These are phyloP conservation scores for Withania somnifera DNA, from an alignment of 305 asterid genomes.

Conservation along the genomic window DNA sequence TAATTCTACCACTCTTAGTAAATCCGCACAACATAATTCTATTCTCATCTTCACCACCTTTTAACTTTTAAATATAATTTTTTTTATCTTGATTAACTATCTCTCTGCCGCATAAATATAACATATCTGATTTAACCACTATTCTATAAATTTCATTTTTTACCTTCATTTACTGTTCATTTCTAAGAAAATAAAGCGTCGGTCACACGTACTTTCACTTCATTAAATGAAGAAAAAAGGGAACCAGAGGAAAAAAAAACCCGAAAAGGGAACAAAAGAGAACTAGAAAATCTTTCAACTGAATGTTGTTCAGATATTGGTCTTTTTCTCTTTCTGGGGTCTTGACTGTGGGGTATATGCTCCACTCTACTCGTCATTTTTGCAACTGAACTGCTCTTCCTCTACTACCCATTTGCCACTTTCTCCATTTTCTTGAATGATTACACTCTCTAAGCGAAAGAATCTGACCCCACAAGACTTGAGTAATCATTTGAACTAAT, in stretches of 20 bases:
- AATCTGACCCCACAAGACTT: not conserved
- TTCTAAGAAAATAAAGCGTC: not conserved
- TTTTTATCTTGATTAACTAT: too few species aligned
- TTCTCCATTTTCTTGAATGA: not conserved
- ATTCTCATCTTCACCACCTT: too few species aligned
- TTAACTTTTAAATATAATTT: too few species aligned
- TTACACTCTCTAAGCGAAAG: not conserved
- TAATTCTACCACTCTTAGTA: too few species aligned
- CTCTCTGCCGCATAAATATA: too few species aligned
- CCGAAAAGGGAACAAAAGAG: not conserved
- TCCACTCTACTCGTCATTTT: not conserved
- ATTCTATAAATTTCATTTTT: too few species aligned
- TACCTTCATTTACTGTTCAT: not conserved
- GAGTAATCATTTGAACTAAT: not conserved
- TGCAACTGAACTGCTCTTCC: not conserved
- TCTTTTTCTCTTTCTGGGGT: not conserved
- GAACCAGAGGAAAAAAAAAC: not conserved
- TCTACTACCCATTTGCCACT: not conserved
- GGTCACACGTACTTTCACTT: not conserved
- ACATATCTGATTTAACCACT: too few species aligned
- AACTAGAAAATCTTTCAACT: not conserved
- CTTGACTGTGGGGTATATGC: not conserved
- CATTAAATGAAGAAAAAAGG: not conserved
- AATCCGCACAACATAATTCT: too few species aligned
- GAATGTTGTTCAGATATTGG: not conserved